Base-by-base conservation (phyloP, 1,284 basidiomycete genomes). In the Trichosporon sp. region DNA sequence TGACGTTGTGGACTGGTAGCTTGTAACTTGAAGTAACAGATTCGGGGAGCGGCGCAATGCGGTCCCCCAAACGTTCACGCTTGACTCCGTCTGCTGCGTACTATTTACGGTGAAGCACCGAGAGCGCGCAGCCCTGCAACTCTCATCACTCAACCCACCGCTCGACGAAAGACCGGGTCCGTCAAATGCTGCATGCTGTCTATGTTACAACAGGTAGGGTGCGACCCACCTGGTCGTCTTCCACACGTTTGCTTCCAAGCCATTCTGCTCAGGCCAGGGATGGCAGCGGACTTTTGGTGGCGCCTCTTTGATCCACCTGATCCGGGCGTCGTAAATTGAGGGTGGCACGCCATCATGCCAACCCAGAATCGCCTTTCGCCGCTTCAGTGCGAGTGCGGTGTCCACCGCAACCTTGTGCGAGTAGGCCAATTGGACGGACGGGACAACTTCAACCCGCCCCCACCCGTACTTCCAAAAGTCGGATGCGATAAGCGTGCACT, bases 221-320 rank as follows among this genome's bases (percentile, higher is more conserved):
- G 76, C 70, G 2, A 83, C 79, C 83, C 83, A 84, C 66, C 71
- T 65, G 19, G 78, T 83, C 43, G 71, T 76, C 71, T 81, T 79
- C 84, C 84, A 85, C 2, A 85, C 82, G 68, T 85, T 85, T n/a
- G 78, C 81, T 32, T 73, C 73, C 31, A 83, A 71, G 0, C 84
- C 84, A 56, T 79, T 76, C n/a, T 67, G 72, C 56, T 85, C 83
- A 1, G 84, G 84, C 84, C 84, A 85, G 7, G 84, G 79, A 73
- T 84, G 80, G 72, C 84, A 85, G 16, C 83, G 73, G 8, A 85
- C 78, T 69, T 78, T 79, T 4, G 70, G 56, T 0, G 84, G 84
- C 0, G 84, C 83, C 79, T 72, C 69, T 8, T 26, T 51, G 1
- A 48, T 61, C 76, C 78, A 83, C 7, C 71, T 64, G 4, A 80